Conservation (phyloP, 768 basidiomycete genomes). For the Termitomyces sp. region DNA sequence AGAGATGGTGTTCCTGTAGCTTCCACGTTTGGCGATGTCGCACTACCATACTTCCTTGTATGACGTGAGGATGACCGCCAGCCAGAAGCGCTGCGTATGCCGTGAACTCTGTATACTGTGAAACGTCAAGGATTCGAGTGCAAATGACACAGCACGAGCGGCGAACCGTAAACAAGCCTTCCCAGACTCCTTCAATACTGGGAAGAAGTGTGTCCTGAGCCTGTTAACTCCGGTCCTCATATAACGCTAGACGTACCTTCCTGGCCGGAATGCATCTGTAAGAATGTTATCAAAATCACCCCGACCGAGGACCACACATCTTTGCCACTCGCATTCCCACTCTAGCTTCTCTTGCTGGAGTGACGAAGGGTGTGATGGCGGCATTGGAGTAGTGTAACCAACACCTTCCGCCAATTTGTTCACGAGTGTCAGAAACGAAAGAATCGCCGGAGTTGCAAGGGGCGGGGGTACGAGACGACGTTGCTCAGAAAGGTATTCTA, state of each 20-base stretch:
- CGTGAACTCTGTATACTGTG: constrained; percentile 79
- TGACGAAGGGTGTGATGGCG: constrained; percentile 30
- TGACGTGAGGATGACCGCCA: constrained; percentile 58
- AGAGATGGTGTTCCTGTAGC: constrained; percentile 71
- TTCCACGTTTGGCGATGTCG: constrained; percentile 92
- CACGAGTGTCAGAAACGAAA: constrained; percentile 61
- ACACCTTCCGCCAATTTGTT: constrained; percentile 31
- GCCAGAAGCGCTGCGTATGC: constrained; percentile 78
- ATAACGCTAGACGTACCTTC: constrained; percentile 39
- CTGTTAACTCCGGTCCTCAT: background rate
- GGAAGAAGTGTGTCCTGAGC: constrained; percentile 3
- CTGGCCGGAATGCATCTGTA: constrained; percentile 53
- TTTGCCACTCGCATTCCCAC: constrained; percentile 73
- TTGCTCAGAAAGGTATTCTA: constrained; percentile 44
- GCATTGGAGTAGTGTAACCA: constrained; percentile 32
- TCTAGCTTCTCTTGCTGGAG: constrained; percentile 39
- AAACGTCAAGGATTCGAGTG: background rate
- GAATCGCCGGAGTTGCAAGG: constrained; percentile 69
- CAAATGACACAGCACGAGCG: no score
- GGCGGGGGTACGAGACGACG: constrained; percentile 55
- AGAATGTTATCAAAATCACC: constrained; percentile 31
- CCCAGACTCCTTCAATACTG: constrained; percentile 77
- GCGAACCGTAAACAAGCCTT: constrained; percentile 73
- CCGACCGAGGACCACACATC: constrained; percentile 42
- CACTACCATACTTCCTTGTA: constrained; percentile 76